Base-by-base conservation (phyloP, 2,329 filamentous ascomycete species). In the Colletotrichum horii region DNA sequence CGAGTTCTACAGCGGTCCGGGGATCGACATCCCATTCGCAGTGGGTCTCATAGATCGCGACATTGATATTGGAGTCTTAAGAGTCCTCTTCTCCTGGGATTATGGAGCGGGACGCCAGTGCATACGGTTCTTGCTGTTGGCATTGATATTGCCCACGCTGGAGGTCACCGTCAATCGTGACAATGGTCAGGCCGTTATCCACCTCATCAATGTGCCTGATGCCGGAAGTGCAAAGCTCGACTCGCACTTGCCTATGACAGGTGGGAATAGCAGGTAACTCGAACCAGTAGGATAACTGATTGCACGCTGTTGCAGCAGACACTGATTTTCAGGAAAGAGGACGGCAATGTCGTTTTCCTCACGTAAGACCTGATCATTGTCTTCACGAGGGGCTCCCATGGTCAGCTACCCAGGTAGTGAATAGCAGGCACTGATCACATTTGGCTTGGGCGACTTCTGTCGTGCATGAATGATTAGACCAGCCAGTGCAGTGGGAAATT, bases 181-280 rank as follows among this genome's bases (percentile, higher is more conserved):
- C 6, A 52, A 8, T 12, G 2, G 14, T 22, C n/a, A 52, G 12
- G n/a, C 11, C 11, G n/a, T 14, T 14, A 52, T 22, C 19, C 43
- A 52, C 8, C n/a, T 52, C 43, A 4, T 52, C 43, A 12, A 52
- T 12, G 22, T 52, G 4, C 4, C 19, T 11, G 43, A 9, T 52
- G 5, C n/a, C 11, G 0, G 0, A 12, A 52, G 11, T 22, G 3
- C 22, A 3, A 22, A 52, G 11, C 3, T 14, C 11, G n/a, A 12
- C 2, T 14, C n/a, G n/a, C 11, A 12, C n/a, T 7, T 48, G 6
- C 11, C 11, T 22, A 48, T 22, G n/a, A 14, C n/a, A 48, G 5
- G 4, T 8, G 11, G 11, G 11, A 22, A 48, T 11, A 22, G n/a
- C 5, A 43, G 9, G 43, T 6, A 14, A 12, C 19, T 48, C 19